A percentile compares a stretch with the other conserved stretches of the same genome.
Conservation (phyloP, 2,329 filamentous ascomycete genomes). For the Alternaria triticimaculans region DNA sequence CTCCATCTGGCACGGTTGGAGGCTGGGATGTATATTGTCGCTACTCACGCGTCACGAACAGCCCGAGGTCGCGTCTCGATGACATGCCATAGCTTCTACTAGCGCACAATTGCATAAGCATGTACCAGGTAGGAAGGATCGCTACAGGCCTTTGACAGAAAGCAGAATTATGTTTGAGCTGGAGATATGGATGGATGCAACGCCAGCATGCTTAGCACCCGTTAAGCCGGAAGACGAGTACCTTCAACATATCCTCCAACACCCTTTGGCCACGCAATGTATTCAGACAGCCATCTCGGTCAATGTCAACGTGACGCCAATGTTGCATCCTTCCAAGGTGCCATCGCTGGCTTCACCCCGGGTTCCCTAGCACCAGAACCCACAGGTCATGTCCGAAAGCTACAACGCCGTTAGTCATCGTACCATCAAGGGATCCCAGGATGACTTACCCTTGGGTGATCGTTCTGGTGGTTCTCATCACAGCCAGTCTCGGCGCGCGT, state of each 20-base stretch:
- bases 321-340: background rate
- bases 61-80: background rate
- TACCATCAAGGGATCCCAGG: background rate
- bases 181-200: background rate
- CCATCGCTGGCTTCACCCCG: background rate
- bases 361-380: background rate
- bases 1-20: background rate
- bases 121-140: background rate
- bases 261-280: background rate
- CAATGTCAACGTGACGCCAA: background rate
- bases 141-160: background rate
- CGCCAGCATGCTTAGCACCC: background rate
- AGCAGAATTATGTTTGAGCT: background rate
- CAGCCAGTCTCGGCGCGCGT: background rate
- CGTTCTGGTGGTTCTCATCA: background rate
- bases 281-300: background rate
- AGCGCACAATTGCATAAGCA: background rate
- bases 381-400: constrained; percentile 5
- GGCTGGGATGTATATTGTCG: background rate
- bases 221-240: background rate
- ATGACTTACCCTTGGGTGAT: background rate
- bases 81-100: background rate
- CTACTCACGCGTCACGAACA: background rate
- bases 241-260: background rate
- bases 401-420: background rate